Evolutionary conservation across 1,284 basidiomycete species (phyloP).

Genomic region (Hemileia vastatrix): DNA sequence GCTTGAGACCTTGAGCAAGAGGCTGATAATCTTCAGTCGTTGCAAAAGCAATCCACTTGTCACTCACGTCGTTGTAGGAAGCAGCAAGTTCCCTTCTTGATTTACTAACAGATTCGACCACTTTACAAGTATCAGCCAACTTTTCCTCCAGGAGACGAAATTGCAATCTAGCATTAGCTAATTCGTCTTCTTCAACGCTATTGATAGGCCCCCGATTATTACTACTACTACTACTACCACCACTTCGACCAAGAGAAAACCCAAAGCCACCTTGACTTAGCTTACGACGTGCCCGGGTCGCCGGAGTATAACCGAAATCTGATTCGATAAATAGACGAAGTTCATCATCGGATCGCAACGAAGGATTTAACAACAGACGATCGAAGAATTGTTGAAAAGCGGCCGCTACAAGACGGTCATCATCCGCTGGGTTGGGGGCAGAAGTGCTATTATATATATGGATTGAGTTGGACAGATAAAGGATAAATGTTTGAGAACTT

Average conservation of each 20-base stretch:
- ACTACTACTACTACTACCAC: background rate
- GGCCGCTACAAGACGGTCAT: conserved; percentile 81
- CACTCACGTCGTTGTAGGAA: conserved; percentile 40
- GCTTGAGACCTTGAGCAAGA: conserved; percentile 65
- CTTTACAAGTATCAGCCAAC: conserved; percentile 77
- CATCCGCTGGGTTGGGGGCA: conserved; percentile 85
- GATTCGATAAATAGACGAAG: conserved; percentile 82
- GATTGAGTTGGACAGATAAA: conserved; percentile 28
- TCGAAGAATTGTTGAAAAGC: conserved; percentile 87
- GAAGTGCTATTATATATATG: conserved; percentile 69
- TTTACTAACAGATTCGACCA: conserved; percentile 69
- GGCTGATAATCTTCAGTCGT: conserved; percentile 74
- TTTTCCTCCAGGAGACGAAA: conserved; percentile 58
- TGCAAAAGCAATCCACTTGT: conserved; percentile 73
- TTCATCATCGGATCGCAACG: conserved; percentile 77
- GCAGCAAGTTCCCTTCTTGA: conserved; percentile 43
- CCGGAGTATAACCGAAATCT: conserved; percentile 60
- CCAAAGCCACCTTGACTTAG: background rate
- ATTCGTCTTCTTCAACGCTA: conserved; percentile 16
- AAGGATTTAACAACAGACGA: conserved; percentile 75
- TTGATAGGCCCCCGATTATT: background rate
- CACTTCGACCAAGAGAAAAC: background rate
- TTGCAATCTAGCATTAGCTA: conserved; percentile 18
- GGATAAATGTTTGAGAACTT: conserved; percentile 29
- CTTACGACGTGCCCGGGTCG: background rate